Percentiles rank a stretch among this genome's conserved stretches.
These are phyloP conservation scores for Penicillium turbatum DNA, from an alignment of 495 filamentous ascomycete genomes.

Conservation along the genomic window DNA sequence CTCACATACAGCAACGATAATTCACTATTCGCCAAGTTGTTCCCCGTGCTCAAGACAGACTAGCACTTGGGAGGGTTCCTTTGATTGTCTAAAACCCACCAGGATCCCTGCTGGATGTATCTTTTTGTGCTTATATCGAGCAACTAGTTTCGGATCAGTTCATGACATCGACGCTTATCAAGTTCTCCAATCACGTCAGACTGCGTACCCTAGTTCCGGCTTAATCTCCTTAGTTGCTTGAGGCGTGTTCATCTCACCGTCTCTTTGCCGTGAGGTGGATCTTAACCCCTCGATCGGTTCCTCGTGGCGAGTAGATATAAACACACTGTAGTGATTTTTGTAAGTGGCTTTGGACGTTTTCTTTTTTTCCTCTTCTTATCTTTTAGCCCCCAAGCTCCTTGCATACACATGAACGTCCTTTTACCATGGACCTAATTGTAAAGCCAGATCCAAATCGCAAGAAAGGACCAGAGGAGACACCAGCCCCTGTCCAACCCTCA, in stretches of 20 bases:
- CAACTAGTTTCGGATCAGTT: not conserved
- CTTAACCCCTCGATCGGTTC: conserved; percentile 16
- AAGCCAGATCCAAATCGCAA: conserved; percentile 9
- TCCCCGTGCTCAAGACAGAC: not conserved
- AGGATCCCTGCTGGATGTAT: not conserved
- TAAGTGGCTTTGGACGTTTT: conserved; percentile 5
- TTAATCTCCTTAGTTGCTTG: conserved; percentile 4
- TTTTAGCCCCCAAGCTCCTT: conserved; percentile 4
- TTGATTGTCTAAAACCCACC: not conserved
- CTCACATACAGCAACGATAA: too few species aligned
- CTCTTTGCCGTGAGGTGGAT: conserved; percentile 9
- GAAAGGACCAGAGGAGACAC: not conserved
- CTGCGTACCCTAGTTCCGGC: not conserved
- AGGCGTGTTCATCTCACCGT: conserved; percentile 19
- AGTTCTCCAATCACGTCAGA: conserved; percentile 8
- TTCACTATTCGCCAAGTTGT: not conserved
- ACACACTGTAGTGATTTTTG: not conserved
- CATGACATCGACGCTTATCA: conserved; percentile 16
- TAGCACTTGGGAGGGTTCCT: not conserved
- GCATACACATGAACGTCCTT: not conserved
- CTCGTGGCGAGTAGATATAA: conserved; percentile 12
- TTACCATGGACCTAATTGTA: conserved; percentile 14
- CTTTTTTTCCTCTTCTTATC: conserved; percentile 10
- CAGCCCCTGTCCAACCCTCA: not conserved
- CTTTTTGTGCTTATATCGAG: not conserved